Base-by-base conservation (phyloP, 179 eudicot genomes). In the Beta macrorhiza region DNA sequence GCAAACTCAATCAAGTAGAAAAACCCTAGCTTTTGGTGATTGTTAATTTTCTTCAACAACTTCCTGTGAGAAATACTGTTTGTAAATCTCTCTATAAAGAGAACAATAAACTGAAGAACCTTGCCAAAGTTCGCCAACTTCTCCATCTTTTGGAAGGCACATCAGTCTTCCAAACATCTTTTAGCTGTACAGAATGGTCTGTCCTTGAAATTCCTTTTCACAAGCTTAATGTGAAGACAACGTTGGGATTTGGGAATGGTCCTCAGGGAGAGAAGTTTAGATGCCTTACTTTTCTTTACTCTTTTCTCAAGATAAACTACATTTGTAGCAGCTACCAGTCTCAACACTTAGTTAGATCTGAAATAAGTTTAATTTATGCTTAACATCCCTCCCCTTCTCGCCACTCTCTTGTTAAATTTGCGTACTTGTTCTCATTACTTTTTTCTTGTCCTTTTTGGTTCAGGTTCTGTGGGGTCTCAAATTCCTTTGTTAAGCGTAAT, bases 381-480 rank as follows among this genome's bases (percentile, higher is more conserved):
- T 72, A 51, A 20, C 59, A 72, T 52, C n/a, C 22, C 16, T 76
- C 67, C 16, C 65, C 22, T 37, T 11, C 1, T 11, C 14, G 5
- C 12, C n/a, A 0, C 78, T 15, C 16, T 58, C 4, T 65, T 7
- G 67, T 25, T 15, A 37, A n/a, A 49, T 12, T 29, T 67, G 45
- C 16, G n/a, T 75, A n/a, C 73, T 19, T 32, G n/a, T 56, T n/a
- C 56, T 11, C 19, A 62, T 70, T 59, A 20, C 37, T 51, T 64
- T 0, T 0, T 0, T 49, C 55, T 45, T 57, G 32, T 42, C 37
- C 78, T 70, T 61, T 47, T 70, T 74, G 63, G 63, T 77, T 82
- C 85, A 97, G 99, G 92, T 93, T 94, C 77, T 91, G 97, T 82
- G 97, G 97, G 76, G 90, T 97, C 82, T 90, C 88, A 79, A 97